Conservation (phyloP, 768 basidiomycete species). For the Lactarius indigo region DNA sequence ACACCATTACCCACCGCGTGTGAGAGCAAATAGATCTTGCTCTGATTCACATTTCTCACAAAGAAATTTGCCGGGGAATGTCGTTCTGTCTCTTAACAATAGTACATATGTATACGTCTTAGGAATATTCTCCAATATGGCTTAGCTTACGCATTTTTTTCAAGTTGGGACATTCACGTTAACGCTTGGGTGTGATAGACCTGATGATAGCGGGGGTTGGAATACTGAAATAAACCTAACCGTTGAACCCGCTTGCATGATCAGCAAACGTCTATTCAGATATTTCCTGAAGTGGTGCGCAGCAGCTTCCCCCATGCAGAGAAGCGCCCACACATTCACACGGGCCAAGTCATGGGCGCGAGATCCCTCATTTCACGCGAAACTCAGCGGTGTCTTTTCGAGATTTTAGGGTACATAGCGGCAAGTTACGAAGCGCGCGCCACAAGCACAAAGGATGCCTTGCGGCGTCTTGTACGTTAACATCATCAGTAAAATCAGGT, state of each 20-base stretch:
- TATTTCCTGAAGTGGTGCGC: neutral
- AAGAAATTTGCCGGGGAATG: neutral
- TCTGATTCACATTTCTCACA: constrained; percentile 5
- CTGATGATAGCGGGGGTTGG: neutral
- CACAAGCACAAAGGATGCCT: neutral
- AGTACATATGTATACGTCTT: neutral
- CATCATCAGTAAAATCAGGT: neutral
- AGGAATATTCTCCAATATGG: constrained; percentile 8
- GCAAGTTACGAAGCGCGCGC: neutral
- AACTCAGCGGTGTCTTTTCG: neutral
- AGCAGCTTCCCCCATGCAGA: neutral
- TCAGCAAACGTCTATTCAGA: neutral
- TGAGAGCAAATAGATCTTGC: constrained; percentile 17
- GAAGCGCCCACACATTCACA: neutral
- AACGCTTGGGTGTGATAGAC: neutral
- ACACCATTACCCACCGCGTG: neutral
- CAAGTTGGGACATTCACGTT: constrained; percentile 2
- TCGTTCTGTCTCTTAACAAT: neutral
- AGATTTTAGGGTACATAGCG: neutral
- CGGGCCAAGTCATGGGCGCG: neutral
- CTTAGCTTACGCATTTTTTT: constrained; percentile 6
- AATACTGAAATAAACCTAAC: neutral
- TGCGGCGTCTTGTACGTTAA: constrained; percentile 2
- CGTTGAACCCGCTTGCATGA: neutral
- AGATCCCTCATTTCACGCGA: neutral